phyloP scores from a whole-genome alignment of 2,329 filamentous ascomycete species.

The Aspergillus pseudotamarii region DNA sequence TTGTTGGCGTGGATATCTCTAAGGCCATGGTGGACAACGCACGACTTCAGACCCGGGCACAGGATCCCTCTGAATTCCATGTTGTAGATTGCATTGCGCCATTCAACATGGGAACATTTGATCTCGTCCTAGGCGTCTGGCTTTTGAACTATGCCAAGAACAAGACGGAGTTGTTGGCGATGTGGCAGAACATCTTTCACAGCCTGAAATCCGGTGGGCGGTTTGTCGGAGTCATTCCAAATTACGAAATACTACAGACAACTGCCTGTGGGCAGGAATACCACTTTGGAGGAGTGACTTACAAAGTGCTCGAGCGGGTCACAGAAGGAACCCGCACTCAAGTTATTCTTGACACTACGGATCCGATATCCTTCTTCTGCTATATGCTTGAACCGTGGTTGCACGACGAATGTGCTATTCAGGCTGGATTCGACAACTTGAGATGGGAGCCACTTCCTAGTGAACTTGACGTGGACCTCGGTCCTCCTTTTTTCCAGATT shows the following conservation, averaged over 20 bases:
- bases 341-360: neutral
- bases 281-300: neutral
- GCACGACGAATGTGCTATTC: neutral
- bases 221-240: neutral
- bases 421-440: neutral
- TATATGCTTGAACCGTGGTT: neutral
- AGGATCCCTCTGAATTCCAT: neutral
- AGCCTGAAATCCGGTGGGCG: neutral
- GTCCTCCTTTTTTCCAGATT: neutral
- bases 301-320: neutral
- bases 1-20: neutral
- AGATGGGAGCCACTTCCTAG: neutral
- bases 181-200: neutral
- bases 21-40: neutral
- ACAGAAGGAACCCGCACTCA: neutral
- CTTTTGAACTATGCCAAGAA: neutral
- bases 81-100: neutral
- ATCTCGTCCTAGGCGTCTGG: neutral
- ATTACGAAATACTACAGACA: neutral
- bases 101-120: neutral
- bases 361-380: neutral
- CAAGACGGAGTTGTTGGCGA: neutral
- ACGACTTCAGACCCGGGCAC: neutral
- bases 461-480: neutral
- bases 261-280: neutral